Evolutionary conservation across 495 filamentous ascomycete species (phyloP).

Genomic region (Massariosphaeria phaeospora): DNA sequence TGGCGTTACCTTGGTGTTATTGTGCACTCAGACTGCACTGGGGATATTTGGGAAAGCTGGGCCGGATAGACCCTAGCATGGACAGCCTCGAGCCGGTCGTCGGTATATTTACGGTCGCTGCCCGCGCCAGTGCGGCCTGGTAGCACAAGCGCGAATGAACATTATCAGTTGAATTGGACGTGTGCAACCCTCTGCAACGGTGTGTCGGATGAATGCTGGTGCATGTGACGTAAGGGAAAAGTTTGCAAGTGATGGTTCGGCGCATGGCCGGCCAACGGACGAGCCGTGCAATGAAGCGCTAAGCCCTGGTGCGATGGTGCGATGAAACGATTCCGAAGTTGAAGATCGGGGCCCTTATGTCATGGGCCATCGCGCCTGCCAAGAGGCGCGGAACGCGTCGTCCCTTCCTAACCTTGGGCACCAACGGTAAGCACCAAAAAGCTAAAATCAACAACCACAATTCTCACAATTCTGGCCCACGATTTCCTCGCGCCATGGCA

Average conservation of each 20-base stretch:
- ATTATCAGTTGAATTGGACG: too few relatives aligned
- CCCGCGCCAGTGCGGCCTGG: slow-evolving; percentile 1
- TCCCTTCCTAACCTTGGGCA: slow-evolving; percentile 5
- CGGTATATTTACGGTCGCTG: too few relatives aligned
- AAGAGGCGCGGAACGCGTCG: slow-evolving; percentile 18
- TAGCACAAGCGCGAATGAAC: background rate
- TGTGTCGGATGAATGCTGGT: too few relatives aligned
- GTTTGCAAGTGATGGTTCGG: too few relatives aligned
- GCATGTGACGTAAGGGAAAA: too few relatives aligned
- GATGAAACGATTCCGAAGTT: too few relatives aligned
- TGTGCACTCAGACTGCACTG: slow-evolving; percentile 4
- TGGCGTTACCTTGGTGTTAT: slow-evolving; percentile 8
- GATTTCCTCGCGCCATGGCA: too few relatives aligned
- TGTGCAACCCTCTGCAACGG: too few relatives aligned
- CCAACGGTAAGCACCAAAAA: slow-evolving; percentile 24
- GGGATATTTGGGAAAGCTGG: slow-evolving; percentile 12
- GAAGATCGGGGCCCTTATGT: too few relatives aligned
- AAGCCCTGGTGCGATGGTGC: background rate
- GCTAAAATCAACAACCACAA: slow-evolving; percentile 1
- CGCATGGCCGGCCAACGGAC: too few relatives aligned
- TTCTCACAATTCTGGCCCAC: too few relatives aligned
- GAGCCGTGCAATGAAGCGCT: background rate
- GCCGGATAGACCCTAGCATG: slow-evolving; percentile 10
- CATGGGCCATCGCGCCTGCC: slow-evolving; percentile 5
- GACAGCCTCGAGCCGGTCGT: background rate